These are phyloP conservation scores for Pilasporangium apinafurcum DNA, from an alignment of 352 stramenopile species.

Conservation along the genomic window DNA sequence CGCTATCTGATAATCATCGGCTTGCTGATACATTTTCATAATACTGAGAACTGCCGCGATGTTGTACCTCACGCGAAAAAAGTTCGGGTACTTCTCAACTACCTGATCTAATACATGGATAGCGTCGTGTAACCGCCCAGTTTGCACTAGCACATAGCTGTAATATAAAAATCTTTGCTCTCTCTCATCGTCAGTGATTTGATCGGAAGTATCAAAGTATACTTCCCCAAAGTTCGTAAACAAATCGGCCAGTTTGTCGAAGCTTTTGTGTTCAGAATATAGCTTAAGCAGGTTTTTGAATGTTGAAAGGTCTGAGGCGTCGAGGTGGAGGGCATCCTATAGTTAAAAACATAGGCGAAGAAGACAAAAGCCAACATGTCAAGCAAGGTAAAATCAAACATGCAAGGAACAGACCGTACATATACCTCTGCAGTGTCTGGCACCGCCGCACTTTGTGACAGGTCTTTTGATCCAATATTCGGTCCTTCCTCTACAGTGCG, in stretches of 20 bases:
- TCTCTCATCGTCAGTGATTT: conserved; percentile 8
- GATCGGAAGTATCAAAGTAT: not conserved
- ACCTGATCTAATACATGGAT: conserved; percentile 24
- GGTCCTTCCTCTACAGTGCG: no score
- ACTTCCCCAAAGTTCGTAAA: conserved; percentile 16
- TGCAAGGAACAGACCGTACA: no score
- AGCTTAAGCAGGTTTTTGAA: conserved; percentile 24
- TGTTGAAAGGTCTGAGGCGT: conserved; percentile 9
- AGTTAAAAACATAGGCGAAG: conserved; percentile 10
- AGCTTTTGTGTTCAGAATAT: not conserved
- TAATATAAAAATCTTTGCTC: conserved; percentile 29
- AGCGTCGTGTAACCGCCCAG: conserved; percentile 13
- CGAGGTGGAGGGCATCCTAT: conserved; percentile 9
- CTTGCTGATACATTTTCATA: conserved; percentile 13
- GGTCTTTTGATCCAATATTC: no score
- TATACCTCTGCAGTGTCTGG: no score
- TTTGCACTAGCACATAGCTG: conserved; percentile 27
- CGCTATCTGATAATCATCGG: conserved; percentile 21
- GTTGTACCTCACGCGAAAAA: conserved; percentile 48
- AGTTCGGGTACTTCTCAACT: conserved; percentile 10
- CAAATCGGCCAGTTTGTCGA: conserved; percentile 5
- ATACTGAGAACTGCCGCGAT: conserved; percentile 35
- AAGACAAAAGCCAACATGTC: no score
- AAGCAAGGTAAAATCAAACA: no score
- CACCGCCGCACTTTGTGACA: no score